Conservation (phyloP, 2,329 filamentous ascomycete species). For the Beauveria sp. region DNA sequence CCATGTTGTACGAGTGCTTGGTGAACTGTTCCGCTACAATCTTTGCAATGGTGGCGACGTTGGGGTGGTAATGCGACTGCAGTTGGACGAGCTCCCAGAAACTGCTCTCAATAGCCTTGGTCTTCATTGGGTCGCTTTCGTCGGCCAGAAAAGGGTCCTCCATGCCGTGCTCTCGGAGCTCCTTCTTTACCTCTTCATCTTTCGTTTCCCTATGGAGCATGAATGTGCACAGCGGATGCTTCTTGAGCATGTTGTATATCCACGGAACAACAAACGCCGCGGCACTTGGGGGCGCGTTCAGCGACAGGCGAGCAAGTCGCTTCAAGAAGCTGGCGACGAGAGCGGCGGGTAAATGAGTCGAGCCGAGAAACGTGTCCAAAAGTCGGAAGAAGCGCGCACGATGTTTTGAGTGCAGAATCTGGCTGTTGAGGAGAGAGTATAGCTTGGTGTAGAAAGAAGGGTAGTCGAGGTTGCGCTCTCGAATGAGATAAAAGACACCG, state of each 20-base stretch:
- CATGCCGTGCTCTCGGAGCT: constrained; percentile 52
- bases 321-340: constrained; percentile 96
- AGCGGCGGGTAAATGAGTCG: constrained; percentile 83
- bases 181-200: constrained; percentile 48
- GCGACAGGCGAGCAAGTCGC: constrained; percentile 71
- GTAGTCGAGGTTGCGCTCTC: constrained; percentile 91
- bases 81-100: constrained; percentile 92
- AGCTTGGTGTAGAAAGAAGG: constrained; percentile 89
- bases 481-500: constrained; percentile 91
- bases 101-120: constrained; percentile 80
- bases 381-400: constrained; percentile 89
- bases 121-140: constrained; percentile 77
- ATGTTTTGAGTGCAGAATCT: constrained; percentile 88
- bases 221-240: constrained; percentile 85
- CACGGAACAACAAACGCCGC: constrained; percentile 86
- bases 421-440: constrained; percentile 81
- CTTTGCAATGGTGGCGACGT: constrained; percentile 86
- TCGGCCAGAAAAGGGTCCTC: constrained; percentile 69
- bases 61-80: constrained; percentile 92
- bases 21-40: constrained; percentile 97
- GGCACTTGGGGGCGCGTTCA: constrained; percentile 84
- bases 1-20: constrained; percentile 88
- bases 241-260: constrained; percentile 90
- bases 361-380: constrained; percentile 81
- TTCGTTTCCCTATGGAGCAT: constrained; percentile 80